Conservation (phyloP, 306 rosid genomes). For the Adenanthera pavonina region DNA sequence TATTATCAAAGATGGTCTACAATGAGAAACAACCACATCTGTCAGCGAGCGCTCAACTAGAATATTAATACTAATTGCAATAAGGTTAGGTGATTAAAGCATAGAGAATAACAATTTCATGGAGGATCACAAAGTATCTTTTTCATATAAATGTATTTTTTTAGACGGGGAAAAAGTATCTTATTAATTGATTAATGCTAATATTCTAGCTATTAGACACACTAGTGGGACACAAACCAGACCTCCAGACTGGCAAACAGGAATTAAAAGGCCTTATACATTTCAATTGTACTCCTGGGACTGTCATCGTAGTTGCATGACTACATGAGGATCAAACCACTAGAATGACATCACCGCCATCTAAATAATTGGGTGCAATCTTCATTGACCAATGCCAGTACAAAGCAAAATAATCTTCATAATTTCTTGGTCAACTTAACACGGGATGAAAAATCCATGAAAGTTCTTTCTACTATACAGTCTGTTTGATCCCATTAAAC, state of each 20-base stretch:
- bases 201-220: neutral
- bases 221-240: neutral
- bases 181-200: no score
- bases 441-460: neutral
- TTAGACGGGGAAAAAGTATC: no score
- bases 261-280: neutral
- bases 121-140: neutral
- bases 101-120: neutral
- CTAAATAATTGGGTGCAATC: no score
- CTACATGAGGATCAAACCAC: no score
- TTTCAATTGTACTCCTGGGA: neutral
- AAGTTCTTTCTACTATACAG: neutral
- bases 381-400: no score
- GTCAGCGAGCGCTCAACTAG: constrained; percentile 35
- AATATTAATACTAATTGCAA: neutral
- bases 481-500: neutral
- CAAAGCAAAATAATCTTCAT: no score
- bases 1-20: constrained; percentile 94
- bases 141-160: neutral
- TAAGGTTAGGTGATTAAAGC: neutral
- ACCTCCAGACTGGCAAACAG: neutral
- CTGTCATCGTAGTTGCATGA: neutral
- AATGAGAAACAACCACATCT: constrained; percentile 33
- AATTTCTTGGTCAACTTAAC: no score
- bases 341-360: no score